Evolutionary conservation across 148 eudicot species (phyloP), one percentile per base, ranked within the genome.

Genomic region (Rhododendron henanense): DNA sequence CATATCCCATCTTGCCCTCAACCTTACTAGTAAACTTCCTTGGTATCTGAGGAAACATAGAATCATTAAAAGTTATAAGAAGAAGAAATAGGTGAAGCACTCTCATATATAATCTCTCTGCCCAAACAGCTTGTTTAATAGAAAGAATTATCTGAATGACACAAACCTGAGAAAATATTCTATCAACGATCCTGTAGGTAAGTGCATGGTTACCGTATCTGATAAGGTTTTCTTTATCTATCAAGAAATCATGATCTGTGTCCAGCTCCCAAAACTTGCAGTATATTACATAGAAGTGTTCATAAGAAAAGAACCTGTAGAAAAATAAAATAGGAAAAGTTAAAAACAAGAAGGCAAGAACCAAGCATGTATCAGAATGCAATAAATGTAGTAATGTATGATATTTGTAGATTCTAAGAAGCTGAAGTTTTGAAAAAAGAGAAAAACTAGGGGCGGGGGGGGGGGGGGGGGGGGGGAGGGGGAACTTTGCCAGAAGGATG

Each of bases 1-100:
- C 98, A 91, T 96, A 96, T 57, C 98, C 98, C 98, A 96, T 96
- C 92, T 96, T 96, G 81, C 98, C 98, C 84, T 93, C 98, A 87
- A 92, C 94, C 88, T 89, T 92, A 76, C 96, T 89, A 3, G 94
- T 94, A 85, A 96, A 96, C 91, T 93, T 96, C 87, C 98, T 90
- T 28, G 98, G 92, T 82, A 94, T 90, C 98, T 96, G 85, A 69
- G 59, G 79, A 51, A 82, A 79, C 16, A 84, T 78, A 82, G 16
- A 28, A 81, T 10, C 51, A 23, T 48, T 13, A 45, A 77, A 18
- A 25, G 23, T 59, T 15, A 65, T 23, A 82, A 65, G 86, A 67
- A 19, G 48, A 31, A 82, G n/a, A 47, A 86, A 13, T 28, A 86
- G 55, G 48, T 35, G 11, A 84, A 31, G 47, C 37, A 77, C 61